These are phyloP conservation scores for Zea mays DNA, from an alignment of 176 grass and related monocot species.

Conservation along the genomic window DNA sequence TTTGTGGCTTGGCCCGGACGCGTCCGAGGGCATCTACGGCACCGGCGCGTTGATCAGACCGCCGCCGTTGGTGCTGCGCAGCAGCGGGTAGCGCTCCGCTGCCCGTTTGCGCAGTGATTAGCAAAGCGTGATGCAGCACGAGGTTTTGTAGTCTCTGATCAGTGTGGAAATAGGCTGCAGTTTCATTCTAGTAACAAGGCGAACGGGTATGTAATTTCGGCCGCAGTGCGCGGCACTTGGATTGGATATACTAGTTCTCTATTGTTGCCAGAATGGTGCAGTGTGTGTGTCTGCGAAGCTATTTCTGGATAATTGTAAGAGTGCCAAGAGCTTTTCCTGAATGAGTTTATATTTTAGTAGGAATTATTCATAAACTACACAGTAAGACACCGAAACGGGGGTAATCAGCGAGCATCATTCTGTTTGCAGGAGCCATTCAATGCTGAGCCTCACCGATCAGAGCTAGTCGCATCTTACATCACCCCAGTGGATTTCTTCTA, in stretches of 20 bases:
- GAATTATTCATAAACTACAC: neutral
- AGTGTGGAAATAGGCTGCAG: neutral
- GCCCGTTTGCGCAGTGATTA: neutral
- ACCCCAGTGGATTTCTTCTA: slow-evolving; percentile 93
- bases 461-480: slow-evolving; percentile 69
- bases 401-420: neutral
- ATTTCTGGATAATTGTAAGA: too few species aligned
- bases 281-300: too few species aligned
- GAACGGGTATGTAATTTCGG: neutral
- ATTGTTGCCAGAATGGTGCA: too few species aligned
- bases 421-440: slow-evolving; percentile 95
- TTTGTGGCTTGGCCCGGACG: neutral
- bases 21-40: neutral
- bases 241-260: too few species aligned
- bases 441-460: slow-evolving; percentile 78
- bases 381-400: neutral
- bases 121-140: neutral
- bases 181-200: neutral
- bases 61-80: neutral
- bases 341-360: neutral
- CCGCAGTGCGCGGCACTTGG: too few species aligned
- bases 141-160: neutral
- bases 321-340: neutral
- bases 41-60: neutral
- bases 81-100: too few species aligned